These are phyloP conservation scores for Adansonia madagascariensis DNA, from an alignment of 441 rosid genomes.

Conservation along the genomic window DNA sequence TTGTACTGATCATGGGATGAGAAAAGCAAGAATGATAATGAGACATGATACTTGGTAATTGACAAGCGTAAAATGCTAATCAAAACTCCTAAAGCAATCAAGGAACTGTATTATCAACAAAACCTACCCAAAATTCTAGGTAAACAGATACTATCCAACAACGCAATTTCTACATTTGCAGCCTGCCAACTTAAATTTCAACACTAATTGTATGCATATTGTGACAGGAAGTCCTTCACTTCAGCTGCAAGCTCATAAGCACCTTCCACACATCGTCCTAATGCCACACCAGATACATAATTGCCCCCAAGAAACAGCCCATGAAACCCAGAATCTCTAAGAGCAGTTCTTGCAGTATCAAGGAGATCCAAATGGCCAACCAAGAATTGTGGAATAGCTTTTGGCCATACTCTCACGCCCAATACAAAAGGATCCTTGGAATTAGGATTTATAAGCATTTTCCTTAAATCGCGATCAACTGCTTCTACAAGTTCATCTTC, in stretches of 20 bases:
- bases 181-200: background rate
- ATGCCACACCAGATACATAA: constrained; percentile 83
- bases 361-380: constrained; percentile 76
- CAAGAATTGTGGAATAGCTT: constrained; percentile 87
- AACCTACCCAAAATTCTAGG: constrained; percentile 22
- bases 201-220: constrained; percentile 54
- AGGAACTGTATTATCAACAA: constrained; percentile 16
- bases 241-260: constrained; percentile 75
- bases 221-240: constrained; percentile 63
- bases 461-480: constrained; percentile 79
- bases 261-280: constrained; percentile 82
- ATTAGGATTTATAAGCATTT: constrained; percentile 77
- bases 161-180: background rate
- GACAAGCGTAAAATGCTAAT: background rate
- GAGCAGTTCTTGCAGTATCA: constrained; percentile 60
- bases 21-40: background rate
- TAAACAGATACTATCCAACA: background rate
- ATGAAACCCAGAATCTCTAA: constrained; percentile 51
- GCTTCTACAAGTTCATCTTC: constrained; percentile 73
- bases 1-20: background rate
- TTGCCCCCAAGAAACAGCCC: constrained; percentile 88
- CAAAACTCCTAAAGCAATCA: background rate
- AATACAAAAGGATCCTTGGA: constrained; percentile 66
- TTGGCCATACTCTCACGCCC: constrained; percentile 84
- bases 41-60: background rate